Base-by-base conservation (phyloP, 228 moss, liverwort and hornwort genomes). In the Sphagnum fallax region DNA sequence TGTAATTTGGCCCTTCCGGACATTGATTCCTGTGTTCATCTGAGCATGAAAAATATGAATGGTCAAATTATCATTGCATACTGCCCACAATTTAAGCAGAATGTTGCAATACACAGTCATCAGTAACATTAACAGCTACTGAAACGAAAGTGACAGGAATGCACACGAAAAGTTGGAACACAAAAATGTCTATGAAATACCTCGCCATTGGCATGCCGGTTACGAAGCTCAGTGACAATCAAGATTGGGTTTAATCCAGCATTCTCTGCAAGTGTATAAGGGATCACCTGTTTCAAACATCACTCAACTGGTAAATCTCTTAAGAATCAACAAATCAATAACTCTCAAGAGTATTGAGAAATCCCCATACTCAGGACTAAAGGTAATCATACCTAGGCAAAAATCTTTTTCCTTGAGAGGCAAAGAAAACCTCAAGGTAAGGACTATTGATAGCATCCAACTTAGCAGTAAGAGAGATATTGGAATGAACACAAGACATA, bases 151-250 rank as follows among this genome's bases (percentile, higher is more conserved):
- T 32, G 11, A 10, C 49, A 16, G 10, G 5, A 65, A 15, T 65
- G 16, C 4, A 65, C 12, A 48, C 65, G 0, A 49, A 5, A 64
- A 8, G 16, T 64, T 16, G 18, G 8, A 64, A 32, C 69, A 70
- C 47, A 8, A 16, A 61, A 58, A 58, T 47, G 47, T 47, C 11
- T 5, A 48, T n/a, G 14, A 16, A 59, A 60, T 74, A 96, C 96
- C 92, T 96, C 92, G 73, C 96, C 96, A 72, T 83, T 92, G 14
- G 92, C 92, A 75, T 96, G 92, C 65, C 84, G 91, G 64, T 96
- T 92, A 12, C 92, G 89, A 61, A 96, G 80, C 58, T 96, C 92
- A 65, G 96, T 96, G 13, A 96, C 92, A 51, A 96, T 96, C 12
- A 87, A 67, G 58, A 96, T 92, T 48, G 96, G 96, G 68, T 91